These are phyloP conservation scores for Rutidosis leptorrhynchoides DNA, from an alignment of 129 eudicot genomes.

Conservation along the genomic window DNA sequence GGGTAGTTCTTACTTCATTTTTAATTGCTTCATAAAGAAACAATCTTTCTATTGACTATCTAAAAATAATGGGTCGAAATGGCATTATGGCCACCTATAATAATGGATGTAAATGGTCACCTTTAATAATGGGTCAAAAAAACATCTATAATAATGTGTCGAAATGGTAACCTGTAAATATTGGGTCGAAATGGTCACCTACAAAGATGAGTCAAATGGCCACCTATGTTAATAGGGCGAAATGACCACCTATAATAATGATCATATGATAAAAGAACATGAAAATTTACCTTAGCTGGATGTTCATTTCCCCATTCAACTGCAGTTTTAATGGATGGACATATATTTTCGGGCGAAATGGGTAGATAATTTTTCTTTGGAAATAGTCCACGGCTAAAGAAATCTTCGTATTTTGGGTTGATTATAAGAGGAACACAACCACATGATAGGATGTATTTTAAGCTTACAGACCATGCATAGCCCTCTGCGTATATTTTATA, in stretches of 20 bases:
- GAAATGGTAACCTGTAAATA: too few relatives aligned
- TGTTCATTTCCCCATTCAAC: slow-evolving; percentile 76
- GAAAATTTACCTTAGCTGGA: slow-evolving; percentile 39
- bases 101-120: too few relatives aligned
- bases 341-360: slow-evolving; percentile 48
- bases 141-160: too few relatives aligned
- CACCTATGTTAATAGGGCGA: too few relatives aligned
- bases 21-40: background rate
- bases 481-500: slow-evolving; percentile 94
- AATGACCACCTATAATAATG: background rate
- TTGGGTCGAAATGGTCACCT: too few relatives aligned
- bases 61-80: too few relatives aligned
- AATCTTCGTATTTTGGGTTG: slow-evolving; percentile 68
- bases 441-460: slow-evolving; percentile 78
- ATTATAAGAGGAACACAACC: slow-evolving; percentile 75
- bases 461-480: slow-evolving; percentile 93
- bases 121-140: too few relatives aligned
- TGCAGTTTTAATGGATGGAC: slow-evolving; percentile 55
- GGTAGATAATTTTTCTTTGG: slow-evolving; percentile 65
- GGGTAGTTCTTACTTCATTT: background rate
- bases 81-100: too few relatives aligned
- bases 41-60: too few relatives aligned
- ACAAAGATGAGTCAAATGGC: too few relatives aligned
- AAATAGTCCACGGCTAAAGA: slow-evolving; percentile 72
- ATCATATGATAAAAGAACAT: slow-evolving; percentile 8